phyloP scores from a whole-genome alignment of 176 grass and related monocot genomes.

The Musa acuminata region DNA sequence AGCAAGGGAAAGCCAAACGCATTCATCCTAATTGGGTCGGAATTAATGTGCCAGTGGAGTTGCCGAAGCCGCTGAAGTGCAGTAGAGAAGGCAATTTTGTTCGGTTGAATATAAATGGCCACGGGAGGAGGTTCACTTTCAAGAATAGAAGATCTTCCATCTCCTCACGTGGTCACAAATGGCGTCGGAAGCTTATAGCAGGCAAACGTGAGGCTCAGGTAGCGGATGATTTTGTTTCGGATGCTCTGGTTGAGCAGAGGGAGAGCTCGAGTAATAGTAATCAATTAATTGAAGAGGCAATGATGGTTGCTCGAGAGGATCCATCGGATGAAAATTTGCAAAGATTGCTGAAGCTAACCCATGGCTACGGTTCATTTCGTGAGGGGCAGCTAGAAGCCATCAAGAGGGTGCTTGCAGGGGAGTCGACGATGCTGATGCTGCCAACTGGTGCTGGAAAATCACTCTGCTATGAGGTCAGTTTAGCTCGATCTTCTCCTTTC shows the following conservation, averaged over 20 bases:
- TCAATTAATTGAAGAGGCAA: slow-evolving; percentile 33
- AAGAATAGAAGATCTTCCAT: slow-evolving; percentile 44
- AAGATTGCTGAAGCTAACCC: slow-evolving; percentile 51
- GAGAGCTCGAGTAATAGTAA: slow-evolving; percentile 21
- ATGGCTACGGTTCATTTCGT: slow-evolving; percentile 68
- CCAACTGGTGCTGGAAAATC: slow-evolving; percentile 93
- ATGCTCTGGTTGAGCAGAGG: slow-evolving; percentile 34
- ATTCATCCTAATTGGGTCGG: slow-evolving; percentile 66
- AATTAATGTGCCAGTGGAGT: slow-evolving; percentile 17
- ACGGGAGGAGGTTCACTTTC: slow-evolving; percentile 53
- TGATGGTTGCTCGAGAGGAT: slow-evolving; percentile 36
- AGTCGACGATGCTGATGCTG: slow-evolving; percentile 74
- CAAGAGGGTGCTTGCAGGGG: slow-evolving; percentile 53
- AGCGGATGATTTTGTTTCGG: slow-evolving; percentile 38
- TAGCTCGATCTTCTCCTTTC: background rate
- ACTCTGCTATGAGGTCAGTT: slow-evolving; percentile 83
- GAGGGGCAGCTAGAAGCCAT: slow-evolving; percentile 68
- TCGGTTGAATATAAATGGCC: slow-evolving; percentile 81
- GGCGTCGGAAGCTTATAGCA: slow-evolving; percentile 20
- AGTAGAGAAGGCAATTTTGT: slow-evolving; percentile 71
- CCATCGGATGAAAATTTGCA: slow-evolving; percentile 54
- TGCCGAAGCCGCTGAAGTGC: slow-evolving; percentile 43
- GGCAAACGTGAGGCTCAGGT: slow-evolving; percentile 16
- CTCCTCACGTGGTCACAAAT: slow-evolving; percentile 39
- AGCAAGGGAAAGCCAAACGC: slow-evolving; percentile 39